phyloP scores from a whole-genome alignment of 768 basidiomycete genomes.

The Pleurotus platypus region DNA sequence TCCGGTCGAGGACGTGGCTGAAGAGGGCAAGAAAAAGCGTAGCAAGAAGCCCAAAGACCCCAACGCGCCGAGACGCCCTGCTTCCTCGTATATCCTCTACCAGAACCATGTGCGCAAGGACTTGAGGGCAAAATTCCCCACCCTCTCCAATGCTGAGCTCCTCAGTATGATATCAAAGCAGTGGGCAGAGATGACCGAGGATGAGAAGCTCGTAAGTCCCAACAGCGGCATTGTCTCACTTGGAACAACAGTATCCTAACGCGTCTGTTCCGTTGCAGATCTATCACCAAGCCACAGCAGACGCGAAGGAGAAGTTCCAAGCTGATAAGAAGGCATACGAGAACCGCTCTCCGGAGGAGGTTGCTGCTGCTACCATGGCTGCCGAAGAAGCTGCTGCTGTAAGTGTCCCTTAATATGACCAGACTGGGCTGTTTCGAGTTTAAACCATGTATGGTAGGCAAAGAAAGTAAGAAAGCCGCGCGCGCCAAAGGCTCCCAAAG shows the following conservation, averaged over 20 bases:
- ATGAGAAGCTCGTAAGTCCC: conserved; percentile 69
- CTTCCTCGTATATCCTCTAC: conserved; percentile 90
- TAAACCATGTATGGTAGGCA: neutral
- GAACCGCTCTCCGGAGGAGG: conserved; percentile 44
- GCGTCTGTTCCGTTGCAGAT: conserved; percentile 31
- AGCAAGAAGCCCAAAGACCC: conserved; percentile 79
- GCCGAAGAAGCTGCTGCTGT: conserved; percentile 16
- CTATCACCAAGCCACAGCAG: conserved; percentile 50
- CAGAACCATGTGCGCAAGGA: conserved; percentile 85
- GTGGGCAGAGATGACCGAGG: conserved; percentile 67
- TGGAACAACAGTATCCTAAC: conserved; percentile 6
- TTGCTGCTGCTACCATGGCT: conserved; percentile 40
- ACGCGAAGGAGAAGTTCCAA: conserved; percentile 63
- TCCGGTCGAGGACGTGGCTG: conserved; percentile 33
- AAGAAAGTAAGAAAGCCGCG: neutral
- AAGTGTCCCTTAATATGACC: neutral
- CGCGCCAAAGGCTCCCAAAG: conserved; percentile 17
- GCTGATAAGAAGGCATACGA: conserved; percentile 65
- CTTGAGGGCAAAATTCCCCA: conserved; percentile 63
- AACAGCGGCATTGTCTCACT: conserved; percentile 3
- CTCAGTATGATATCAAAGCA: conserved; percentile 65
- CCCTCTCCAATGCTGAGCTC: conserved; percentile 67
- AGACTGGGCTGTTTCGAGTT: neutral
- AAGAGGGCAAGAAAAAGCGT: conserved; percentile 51
- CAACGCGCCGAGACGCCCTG: conserved; percentile 90